A percentile compares a stretch with the other conserved stretches of the same genome.
phyloP scores from a whole-genome alignment of 805 yeast species.

The Myxozyma neglecta region DNA sequence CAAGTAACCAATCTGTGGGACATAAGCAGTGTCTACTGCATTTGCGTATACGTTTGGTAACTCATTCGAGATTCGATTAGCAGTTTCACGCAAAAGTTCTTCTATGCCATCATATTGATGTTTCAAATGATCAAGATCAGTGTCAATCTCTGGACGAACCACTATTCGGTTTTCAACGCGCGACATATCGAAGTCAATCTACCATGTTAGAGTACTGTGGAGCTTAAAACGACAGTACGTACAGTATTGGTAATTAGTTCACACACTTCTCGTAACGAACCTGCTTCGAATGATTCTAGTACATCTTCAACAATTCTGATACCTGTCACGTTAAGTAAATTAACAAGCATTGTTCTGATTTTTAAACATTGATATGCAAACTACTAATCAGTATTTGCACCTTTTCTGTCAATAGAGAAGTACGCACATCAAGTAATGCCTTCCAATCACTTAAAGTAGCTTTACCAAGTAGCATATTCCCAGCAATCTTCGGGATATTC shows the following conservation, averaged over 20 bases:
- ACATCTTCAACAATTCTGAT: constrained; percentile 17
- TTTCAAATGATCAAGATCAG: constrained; percentile 37
- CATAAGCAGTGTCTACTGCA: constrained; percentile 44
- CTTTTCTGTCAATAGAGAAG: constrained; percentile 30
- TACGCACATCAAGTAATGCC: constrained; percentile 34
- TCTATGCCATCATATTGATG: constrained; percentile 42
- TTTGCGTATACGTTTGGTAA: constrained; percentile 6
- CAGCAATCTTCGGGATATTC: constrained; percentile 37
- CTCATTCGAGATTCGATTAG: constrained; percentile 27
- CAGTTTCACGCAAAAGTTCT: constrained; percentile 35
- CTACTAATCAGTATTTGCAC: constrained; percentile 3
- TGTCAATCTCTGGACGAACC: constrained; percentile 40
- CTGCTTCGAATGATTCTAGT: constrained; percentile 19
- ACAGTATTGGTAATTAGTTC: constrained; percentile 34
- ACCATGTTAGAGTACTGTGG: neutral
- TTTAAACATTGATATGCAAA: constrained; percentile 1
- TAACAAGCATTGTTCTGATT: constrained; percentile 1
- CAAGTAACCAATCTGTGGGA: constrained; percentile 50
- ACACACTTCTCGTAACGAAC: constrained; percentile 22
- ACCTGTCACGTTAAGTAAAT: neutral
- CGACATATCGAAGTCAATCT: constrained; percentile 45
- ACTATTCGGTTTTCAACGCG: constrained; percentile 36
- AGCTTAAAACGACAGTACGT: neutral
- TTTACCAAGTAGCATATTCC: constrained; percentile 37
- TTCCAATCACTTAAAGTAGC: constrained; percentile 39